These are phyloP conservation scores for Magnolia changhungtana DNA, from an alignment of 164 flowering plant genomes.

Conservation along the genomic window DNA sequence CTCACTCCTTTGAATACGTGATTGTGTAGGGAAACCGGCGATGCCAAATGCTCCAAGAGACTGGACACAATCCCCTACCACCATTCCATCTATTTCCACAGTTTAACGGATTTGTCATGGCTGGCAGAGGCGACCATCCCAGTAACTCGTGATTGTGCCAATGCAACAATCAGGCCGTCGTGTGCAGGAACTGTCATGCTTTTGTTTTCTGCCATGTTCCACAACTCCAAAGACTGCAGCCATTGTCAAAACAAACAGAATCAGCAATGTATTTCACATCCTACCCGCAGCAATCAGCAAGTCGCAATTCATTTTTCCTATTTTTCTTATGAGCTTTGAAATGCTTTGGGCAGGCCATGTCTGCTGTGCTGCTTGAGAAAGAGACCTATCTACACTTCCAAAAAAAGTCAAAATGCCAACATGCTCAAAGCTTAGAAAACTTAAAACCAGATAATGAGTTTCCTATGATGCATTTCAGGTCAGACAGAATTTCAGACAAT, in stretches of 20 bases:
- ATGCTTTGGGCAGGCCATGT: background rate
- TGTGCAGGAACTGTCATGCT: slow-evolving; percentile 82
- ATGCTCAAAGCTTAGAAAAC: too few species aligned
- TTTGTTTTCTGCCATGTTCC: slow-evolving; percentile 91
- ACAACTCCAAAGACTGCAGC: slow-evolving; percentile 81
- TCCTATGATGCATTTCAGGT: too few species aligned
- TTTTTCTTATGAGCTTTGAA: background rate
- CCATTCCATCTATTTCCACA: slow-evolving; percentile 61
- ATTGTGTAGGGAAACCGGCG: background rate
- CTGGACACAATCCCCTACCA: background rate
- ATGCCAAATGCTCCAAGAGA: background rate
- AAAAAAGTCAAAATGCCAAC: background rate
- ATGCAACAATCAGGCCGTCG: slow-evolving; percentile 68
- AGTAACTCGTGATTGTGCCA: slow-evolving; percentile 70
- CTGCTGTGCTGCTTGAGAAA: background rate
- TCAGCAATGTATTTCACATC: background rate
- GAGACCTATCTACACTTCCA: background rate
- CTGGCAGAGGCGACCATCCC: slow-evolving; percentile 97
- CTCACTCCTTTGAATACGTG: background rate
- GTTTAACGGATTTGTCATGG: slow-evolving; percentile 81
- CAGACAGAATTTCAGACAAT: too few species aligned
- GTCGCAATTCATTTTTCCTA: too few species aligned
- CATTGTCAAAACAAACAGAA: background rate
- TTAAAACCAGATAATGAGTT: too few species aligned
- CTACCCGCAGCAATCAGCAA: background rate